Base-by-base conservation (phyloP, 495 filamentous ascomycete species). In the Patellaria atrata region DNA sequence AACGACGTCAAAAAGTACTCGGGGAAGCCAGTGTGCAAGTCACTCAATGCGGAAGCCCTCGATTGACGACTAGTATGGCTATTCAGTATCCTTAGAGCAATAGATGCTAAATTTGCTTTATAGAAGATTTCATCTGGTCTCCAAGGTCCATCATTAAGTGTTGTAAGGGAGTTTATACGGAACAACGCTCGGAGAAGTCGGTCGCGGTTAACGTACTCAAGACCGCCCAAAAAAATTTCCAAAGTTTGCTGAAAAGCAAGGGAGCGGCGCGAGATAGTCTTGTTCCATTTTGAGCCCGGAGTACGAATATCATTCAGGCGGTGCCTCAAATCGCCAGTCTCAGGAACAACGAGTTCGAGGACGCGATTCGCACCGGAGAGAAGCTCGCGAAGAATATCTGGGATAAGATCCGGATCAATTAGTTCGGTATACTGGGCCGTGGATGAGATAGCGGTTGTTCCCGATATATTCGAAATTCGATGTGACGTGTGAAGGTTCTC, bases 101-200 rank as follows among this genome's bases (percentile, higher is more conserved):
- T 40, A 1, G 43, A 37, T n/a, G 57, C 50, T 21, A 65, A 27
- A 43, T 65, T 65, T n/a, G 61, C 58, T 6, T 49, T 45, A 16
- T 64, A 52, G 2, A 65, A 24, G 13, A 64, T 39, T 11, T 46
- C 35, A 41, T 64, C 57, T 7, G 56, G 51, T 9, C 52, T 47
- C 30, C 40, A 53, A 13, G 37, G 36, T 7, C 36, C 44, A 3
- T 34, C 33, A 5, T 31, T 34, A 18, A 30, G 29, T 23, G 56
- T 44, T 37, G n/a, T n/a, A n/a, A n/a, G n/a, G n/a, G n/a, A n/a
- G n/a, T n/a, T n/a, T n/a, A n/a, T n/a, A n/a, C n/a, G 38, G 27
- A 38, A 28, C 11, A 61, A 28, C 20, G 43, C 45, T 5, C 44
- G 43, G 3, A 52, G 30, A 4, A 57, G 37, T 7, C 46, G 40